These are phyloP conservation scores for Cutaneotrichosporon sp. DNA, from an alignment of 1,284 basidiomycete species.

Conservation along the genomic window DNA sequence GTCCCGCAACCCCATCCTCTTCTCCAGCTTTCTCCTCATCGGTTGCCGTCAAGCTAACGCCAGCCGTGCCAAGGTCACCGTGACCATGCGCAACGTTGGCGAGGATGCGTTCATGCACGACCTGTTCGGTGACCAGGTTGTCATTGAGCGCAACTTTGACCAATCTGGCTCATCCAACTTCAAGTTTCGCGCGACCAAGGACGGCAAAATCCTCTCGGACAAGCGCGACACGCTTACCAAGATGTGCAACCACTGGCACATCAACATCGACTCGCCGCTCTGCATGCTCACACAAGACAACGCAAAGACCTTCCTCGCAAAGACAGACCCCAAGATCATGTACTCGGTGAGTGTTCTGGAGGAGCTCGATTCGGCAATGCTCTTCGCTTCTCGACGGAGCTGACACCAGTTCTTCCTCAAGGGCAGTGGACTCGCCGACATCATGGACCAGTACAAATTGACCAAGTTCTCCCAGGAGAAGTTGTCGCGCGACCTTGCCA, in stretches of 20 bases:
- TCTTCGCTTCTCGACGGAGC: not conserved
- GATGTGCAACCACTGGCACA: slow-evolving; percentile 91
- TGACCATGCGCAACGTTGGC: slow-evolving; percentile 82
- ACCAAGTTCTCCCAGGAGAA: slow-evolving; percentile 60
- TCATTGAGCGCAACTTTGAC: slow-evolving; percentile 77
- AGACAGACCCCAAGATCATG: slow-evolving; percentile 79
- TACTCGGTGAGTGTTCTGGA: slow-evolving; percentile 65
- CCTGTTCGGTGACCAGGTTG: slow-evolving; percentile 78
- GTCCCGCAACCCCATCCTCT: no score
- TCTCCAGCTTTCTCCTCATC: not conserved
- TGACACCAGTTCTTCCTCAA: slow-evolving; percentile 80
- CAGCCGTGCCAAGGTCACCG: slow-evolving; percentile 51
- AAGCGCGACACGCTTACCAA: slow-evolving; percentile 81
- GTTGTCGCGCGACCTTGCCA: slow-evolving; percentile 28
- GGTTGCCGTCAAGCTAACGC: not conserved
- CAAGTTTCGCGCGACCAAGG: slow-evolving; percentile 72
- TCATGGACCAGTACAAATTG: slow-evolving; percentile 72
- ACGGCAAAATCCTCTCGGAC: slow-evolving; percentile 67
- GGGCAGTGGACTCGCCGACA: slow-evolving; percentile 86
- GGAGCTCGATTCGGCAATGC: no score
- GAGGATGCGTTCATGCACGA: slow-evolving; percentile 81
- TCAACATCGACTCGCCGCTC: slow-evolving; percentile 91
- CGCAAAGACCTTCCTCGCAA: slow-evolving; percentile 80
- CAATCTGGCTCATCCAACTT: slow-evolving; percentile 73
- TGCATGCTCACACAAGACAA: slow-evolving; percentile 89